Evolutionary conservation across 164 flowering plant species (phyloP), one percentile per base, ranked within the genome.

Genomic region (Vitis riparia): DNA sequence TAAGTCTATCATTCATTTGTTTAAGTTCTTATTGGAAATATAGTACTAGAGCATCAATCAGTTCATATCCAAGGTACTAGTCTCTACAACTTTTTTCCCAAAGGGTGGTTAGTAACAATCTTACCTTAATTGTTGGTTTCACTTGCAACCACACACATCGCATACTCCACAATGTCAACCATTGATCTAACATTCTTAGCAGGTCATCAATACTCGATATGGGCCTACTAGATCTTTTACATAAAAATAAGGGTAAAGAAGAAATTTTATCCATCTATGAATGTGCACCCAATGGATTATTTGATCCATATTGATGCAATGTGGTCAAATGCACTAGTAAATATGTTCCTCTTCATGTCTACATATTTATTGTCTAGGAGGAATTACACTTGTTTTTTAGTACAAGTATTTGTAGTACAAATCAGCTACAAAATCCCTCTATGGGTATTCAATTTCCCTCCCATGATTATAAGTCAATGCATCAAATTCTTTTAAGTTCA

Each of bases 161-260:
- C 70, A 62, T 71, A 70, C 71, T 79, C 88, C 14, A 44, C 66
- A 10, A 83, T 70, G 61, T 87, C 92, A 67, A 83, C 81, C 62
- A 72, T 76, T 4, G 90, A 81, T 61, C 84, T 74, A 7, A 89
- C 78, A 63, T 87, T 85, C 71, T 84, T 93, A 59, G 86, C 86
- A 0, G 94, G 91, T 94, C 95, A 92, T 72, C 86, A 76, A 68
- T 89, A 86, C 72, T 86, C 97, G 30, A 89, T 68, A 55, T 88
- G 95, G 32, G 85, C 72, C 63, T 82, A 23, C 23, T 23, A 23
- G 23, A 23, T 23, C 23, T 23, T 23, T 23, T 23, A 23, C 23
- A 23, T 23, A 23, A 23, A 23, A 23, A 23, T 23, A 23, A 23
- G 23, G 23, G 23, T 23, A 23, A 23, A 23, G 23, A 23, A 23